phyloP scores from a whole-genome alignment of 495 filamentous ascomycete species.

The Rusavskia elegans region DNA sequence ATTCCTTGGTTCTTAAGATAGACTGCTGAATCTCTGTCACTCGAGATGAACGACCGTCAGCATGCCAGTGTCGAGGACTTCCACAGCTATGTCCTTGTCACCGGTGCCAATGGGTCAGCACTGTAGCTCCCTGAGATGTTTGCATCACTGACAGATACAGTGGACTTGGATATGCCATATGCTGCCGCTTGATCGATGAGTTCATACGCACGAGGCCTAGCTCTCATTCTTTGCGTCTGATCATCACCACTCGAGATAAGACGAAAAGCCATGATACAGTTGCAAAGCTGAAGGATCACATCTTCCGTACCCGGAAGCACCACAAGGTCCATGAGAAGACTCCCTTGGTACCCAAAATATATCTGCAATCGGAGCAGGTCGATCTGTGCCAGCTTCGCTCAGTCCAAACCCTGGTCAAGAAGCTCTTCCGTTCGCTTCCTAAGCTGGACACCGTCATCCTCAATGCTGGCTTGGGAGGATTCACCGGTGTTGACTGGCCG shows the following conservation, averaged over 20 bases:
- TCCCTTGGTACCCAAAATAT: constrained; percentile 20
- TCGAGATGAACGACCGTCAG: not conserved
- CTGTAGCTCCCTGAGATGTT: not conserved
- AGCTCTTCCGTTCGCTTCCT: constrained; percentile 33
- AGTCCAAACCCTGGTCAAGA: constrained; percentile 32
- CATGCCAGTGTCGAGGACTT: constrained; percentile 7
- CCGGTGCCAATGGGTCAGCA: constrained; percentile 34
- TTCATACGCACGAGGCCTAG: constrained; percentile 55
- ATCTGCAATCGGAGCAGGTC: constrained; percentile 32
- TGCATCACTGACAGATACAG: constrained; percentile 26
- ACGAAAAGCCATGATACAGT: constrained; percentile 29
- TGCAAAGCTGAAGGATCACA: constrained; percentile 17
- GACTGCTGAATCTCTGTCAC: too few species aligned
- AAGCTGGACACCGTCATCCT: constrained; percentile 67
- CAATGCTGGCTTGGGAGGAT: constrained; percentile 84
- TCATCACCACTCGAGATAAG: constrained; percentile 36
- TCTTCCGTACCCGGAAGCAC: constrained; percentile 11
- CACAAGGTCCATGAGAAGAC: constrained; percentile 14
- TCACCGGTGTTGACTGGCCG: constrained; percentile 64
- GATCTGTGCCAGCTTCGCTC: constrained; percentile 41
- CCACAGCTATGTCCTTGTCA: constrained; percentile 26
- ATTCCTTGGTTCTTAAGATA: too few species aligned
- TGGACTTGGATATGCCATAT: constrained; percentile 78
- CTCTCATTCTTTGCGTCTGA: constrained; percentile 36
- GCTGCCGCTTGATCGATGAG: constrained; percentile 77